phyloP scores from a whole-genome alignment of 1,284 basidiomycete genomes.

The Bjerkandera adusta region DNA sequence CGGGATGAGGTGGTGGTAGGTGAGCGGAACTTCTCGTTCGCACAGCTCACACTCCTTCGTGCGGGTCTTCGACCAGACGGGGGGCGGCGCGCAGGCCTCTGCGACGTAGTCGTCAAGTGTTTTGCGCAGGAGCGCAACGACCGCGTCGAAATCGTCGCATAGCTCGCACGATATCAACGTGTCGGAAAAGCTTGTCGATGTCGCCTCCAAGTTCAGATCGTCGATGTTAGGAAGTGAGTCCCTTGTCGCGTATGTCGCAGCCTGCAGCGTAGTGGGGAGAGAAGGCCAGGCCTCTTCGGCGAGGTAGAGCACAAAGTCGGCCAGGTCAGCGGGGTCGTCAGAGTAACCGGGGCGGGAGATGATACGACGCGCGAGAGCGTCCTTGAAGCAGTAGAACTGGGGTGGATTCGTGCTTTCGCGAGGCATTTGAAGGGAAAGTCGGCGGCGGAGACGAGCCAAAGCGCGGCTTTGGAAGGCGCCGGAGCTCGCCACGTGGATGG shows the following conservation, averaged over 20 bases:
- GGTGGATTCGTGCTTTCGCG: background rate
- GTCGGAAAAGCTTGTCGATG: constrained; percentile 38
- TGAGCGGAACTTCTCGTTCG: constrained; percentile 48
- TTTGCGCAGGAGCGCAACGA: constrained; percentile 37
- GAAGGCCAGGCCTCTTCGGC: constrained; percentile 45
- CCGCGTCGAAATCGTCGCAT: constrained; percentile 37
- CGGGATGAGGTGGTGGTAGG: constrained; percentile 60
- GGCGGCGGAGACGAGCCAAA: too few relatives aligned
- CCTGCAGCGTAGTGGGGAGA: constrained; percentile 34
- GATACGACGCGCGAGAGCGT: constrained; percentile 43
- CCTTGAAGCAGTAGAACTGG: constrained; percentile 40
- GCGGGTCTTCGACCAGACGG: constrained; percentile 49
- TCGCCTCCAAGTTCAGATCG: constrained; percentile 34
- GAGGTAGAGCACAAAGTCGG: constrained; percentile 52
- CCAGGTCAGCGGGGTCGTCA: constrained; percentile 34
- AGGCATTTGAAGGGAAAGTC: too few relatives aligned
- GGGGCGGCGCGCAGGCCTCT: constrained; percentile 41
- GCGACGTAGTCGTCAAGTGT: constrained; percentile 39
- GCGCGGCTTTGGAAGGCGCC: too few relatives aligned
- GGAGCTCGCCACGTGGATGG: too few relatives aligned
- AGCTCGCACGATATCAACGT: constrained; percentile 48
- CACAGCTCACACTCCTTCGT: constrained; percentile 56
- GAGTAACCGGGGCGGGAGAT: constrained; percentile 27
- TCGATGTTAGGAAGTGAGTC: constrained; percentile 32
- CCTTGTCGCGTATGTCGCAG: constrained; percentile 37